These are phyloP conservation scores for Handroanthus guayacan DNA, from an alignment of 257 asterid species.

Conservation along the genomic window DNA sequence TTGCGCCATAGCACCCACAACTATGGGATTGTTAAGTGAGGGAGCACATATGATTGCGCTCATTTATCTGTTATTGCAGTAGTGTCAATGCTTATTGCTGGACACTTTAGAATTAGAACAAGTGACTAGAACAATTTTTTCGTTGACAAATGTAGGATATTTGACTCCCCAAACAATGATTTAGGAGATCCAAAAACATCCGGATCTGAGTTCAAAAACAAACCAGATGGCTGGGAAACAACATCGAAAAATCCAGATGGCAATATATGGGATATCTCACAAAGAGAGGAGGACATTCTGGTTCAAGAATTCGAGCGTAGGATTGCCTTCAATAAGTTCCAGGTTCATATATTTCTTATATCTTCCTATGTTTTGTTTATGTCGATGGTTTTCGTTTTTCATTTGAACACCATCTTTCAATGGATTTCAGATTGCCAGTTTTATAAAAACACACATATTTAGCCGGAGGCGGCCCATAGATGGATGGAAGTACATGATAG, in stretches of 20 bases:
- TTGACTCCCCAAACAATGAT: slow-evolving; percentile 71
- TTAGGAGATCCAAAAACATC: slow-evolving; percentile 49
- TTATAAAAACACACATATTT: slow-evolving; percentile 79
- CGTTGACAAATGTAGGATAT: slow-evolving; percentile 61
- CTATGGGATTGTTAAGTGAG: neutral
- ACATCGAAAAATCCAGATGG: slow-evolving; percentile 72
- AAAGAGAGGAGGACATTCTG: slow-evolving; percentile 90
- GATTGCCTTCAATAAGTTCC: slow-evolving; percentile 88
- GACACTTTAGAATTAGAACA: neutral
- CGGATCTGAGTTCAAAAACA: slow-evolving; percentile 69
- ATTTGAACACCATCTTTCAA: neutral
- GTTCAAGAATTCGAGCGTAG: slow-evolving; percentile 98
- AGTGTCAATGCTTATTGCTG: neutral
- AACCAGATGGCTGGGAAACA: slow-evolving; percentile 96
- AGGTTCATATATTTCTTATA: slow-evolving; percentile 50
- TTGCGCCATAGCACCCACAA: too few relatives aligned
- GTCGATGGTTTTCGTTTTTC: slow-evolving; percentile 5
- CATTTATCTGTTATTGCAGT: neutral
- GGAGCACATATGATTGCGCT: neutral
- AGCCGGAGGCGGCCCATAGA: slow-evolving; percentile 82
- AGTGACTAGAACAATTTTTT: slow-evolving; percentile 15
- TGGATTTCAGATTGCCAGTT: slow-evolving; percentile 83
- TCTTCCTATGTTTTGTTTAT: neutral
- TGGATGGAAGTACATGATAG: slow-evolving; percentile 98
- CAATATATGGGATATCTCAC: slow-evolving; percentile 92